Base-by-base conservation (phyloP, 2,329 filamentous ascomycete species). In the Ustilaginoidea virens region DNA sequence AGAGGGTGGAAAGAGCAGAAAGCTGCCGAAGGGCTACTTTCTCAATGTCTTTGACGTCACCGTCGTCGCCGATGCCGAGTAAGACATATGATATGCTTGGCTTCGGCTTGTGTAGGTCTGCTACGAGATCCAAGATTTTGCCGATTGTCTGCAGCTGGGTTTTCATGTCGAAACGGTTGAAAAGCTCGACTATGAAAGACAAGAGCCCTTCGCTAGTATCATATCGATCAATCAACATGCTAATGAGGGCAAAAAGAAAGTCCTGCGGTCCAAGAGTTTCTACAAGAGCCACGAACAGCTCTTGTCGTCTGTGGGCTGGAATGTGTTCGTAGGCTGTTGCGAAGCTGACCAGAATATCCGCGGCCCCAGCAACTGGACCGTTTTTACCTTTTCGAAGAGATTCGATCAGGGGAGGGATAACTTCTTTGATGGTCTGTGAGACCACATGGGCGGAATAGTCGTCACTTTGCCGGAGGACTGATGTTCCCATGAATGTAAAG, bases 381-480 rank as follows among this genome's bases (percentile, higher is more conserved):
- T 83, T 76, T 41, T 81, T 77, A 42, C 82, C 80, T 46, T 80
- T 79, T 30, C 80, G 74, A 34, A 98, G 66, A 1, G 85, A 92
- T 18, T 76, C 73, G 22, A 94, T 83, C 25, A 98, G 62, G 10
- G 87, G 85, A 15, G 92, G 92, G 17, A 98, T 81, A 14, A 98
- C 86, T 42, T 87, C 80, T 36, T 85, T 81, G 42, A 98, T 86
- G 2, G 90, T 96, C 59, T 83, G 85, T 43, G 92, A 83, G 33
- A 94, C 87, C 18, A 98, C 87, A 49, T 93, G 82, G 9, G 86
- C 85, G 14, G 90, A 96, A 56, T 94, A 96, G 42, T 96, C 87
- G 44, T 98, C 92, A 42, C 82, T 83, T 55, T 94, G 87, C 27
- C 81, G 76, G 28, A 98, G 66, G 13, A 94, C 77, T 4, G 82